Evolutionary conservation across 2,329 filamentous ascomycete species (phyloP), one percentile per base, ranked within the genome.

Genomic region (Macroventuria anomochaeta): DNA sequence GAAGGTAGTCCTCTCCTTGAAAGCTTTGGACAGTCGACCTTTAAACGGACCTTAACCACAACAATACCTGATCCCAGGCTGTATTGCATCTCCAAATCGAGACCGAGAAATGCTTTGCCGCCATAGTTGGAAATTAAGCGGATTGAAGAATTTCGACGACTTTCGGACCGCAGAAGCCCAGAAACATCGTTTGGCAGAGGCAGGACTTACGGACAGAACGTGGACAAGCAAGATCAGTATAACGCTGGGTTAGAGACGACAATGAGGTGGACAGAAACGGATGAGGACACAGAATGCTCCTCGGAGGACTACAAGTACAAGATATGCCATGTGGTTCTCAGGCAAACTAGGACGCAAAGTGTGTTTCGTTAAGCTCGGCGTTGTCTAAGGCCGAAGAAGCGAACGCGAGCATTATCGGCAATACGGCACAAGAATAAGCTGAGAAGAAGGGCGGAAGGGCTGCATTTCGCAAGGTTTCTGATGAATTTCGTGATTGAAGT

Each of bases 331-430:
- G 13, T 20, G 32, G 36, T 17, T 53, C 20, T 46, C 26, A 47
- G 42, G 32, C 32, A 13, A 3, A 38, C 32, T 42, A 46, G 18
- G 20, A 38, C 32, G 4, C 32, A 20, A 23, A 10, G 12, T 18
- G 13, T 20, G 51, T 53, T 53, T 43, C 43, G 28, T 36, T 20
- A 37, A 38, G 38, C 43, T 47, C 32, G 50, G 43, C 50, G 13
- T 37, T 42, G 50, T 47, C 23, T 42, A 37, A 38, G 43, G 38
- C 20, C 33, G 32, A 39, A 28, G 12, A 8, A 10, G 39, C 43
- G 33, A 43, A 34, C 13, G 8, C 13, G 20, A 39, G 23, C 12
- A 17, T 5, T 2, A 26, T 5, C 11, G 20, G 32, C 6, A n/a
- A 7, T 25, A 21, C 18, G 17, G 10, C 25, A 33, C 17, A 11